Percentiles rank a stretch among this genome's conserved stretches.
phyloP scores from a whole-genome alignment of 129 eudicot genomes.

The Escallonia rubra region DNA sequence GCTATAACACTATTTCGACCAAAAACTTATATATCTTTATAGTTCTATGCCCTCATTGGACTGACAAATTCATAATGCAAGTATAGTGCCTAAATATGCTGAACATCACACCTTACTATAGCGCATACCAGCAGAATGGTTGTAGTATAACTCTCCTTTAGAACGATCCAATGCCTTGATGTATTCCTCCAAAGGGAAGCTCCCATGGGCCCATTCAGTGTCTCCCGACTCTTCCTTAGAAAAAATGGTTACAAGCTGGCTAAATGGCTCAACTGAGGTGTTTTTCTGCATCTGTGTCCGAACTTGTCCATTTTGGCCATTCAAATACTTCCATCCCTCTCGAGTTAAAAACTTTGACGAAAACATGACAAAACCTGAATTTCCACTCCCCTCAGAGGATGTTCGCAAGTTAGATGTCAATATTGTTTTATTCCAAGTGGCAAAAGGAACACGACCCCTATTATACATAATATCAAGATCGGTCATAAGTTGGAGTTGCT shows the following conservation, averaged over 20 bases:
- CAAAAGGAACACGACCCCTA: constrained; percentile 85
- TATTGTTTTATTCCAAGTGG: constrained; percentile 70
- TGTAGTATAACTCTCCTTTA: constrained; percentile 81
- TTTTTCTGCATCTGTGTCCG: constrained; percentile 32
- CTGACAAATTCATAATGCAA: not conserved
- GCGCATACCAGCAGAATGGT: constrained; percentile 94
- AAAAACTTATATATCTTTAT: not conserved
- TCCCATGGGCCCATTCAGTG: constrained; percentile 91
- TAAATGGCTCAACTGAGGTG: constrained; percentile 42
- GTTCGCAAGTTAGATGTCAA: constrained; percentile 53
- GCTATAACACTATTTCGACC: not conserved
- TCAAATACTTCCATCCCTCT: constrained; percentile 65
- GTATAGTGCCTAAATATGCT: constrained; percentile 9
- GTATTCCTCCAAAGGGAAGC: constrained; percentile 88
- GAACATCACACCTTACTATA: constrained; percentile 79
- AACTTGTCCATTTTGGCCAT: constrained; percentile 36
- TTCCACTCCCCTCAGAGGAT: constrained; percentile 63
- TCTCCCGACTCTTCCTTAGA: constrained; percentile 60
- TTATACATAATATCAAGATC: constrained; percentile 67
- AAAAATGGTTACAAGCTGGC: constrained; percentile 69
- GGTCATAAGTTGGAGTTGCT: constrained; percentile 52
- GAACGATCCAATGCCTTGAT: constrained; percentile 78
- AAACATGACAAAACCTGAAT: constrained; percentile 78
- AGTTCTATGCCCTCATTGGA: not conserved
- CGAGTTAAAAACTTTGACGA: constrained; percentile 63